These are phyloP conservation scores for Acanthamoeba triangularis DNA, from an alignment of 208 protist genomes.

Conservation along the genomic window DNA sequence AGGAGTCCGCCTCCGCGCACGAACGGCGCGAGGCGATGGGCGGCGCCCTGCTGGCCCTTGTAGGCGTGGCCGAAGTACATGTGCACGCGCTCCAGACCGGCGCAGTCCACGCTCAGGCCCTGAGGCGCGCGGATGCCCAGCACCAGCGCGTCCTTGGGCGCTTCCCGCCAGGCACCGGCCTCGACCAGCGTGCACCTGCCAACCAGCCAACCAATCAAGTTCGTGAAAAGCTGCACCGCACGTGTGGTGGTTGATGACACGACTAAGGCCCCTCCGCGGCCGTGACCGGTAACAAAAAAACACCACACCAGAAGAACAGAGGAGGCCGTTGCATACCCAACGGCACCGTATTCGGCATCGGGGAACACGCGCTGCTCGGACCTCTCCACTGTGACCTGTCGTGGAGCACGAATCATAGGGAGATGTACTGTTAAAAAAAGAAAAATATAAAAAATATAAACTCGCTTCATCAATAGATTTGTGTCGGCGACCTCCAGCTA, in stretches of 20 bases:
- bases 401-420: background rate
- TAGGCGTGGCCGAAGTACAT: constrained; percentile 92
- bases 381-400: constrained; percentile 46
- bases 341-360: constrained; percentile 83
- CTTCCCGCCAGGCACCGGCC: constrained; percentile 80
- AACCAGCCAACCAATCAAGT: too few relatives aligned
- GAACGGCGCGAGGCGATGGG: constrained; percentile 87
- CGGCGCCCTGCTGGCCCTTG: constrained; percentile 90
- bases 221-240: too few relatives aligned
- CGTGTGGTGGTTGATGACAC: too few relatives aligned
- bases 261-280: too few relatives aligned
- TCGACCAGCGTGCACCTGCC: constrained; percentile 55
- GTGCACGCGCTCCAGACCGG: constrained; percentile 85
- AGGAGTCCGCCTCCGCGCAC: constrained; percentile 75
- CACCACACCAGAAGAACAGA: too few relatives aligned
- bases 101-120: constrained; percentile 58
- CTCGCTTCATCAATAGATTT: background rate
- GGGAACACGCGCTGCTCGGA: constrained; percentile 27
- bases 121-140: constrained; percentile 88
- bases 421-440: background rate
- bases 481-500: too few relatives aligned
- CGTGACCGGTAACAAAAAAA: background rate
- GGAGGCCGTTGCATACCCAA: background rate
- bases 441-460: background rate
- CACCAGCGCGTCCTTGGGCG: constrained; percentile 82